A percentile compares a stretch with the other conserved stretches of the same genome.
Evolutionary conservation across 1,139 yeast species (phyloP).

Genomic region (Dujonia santamariae): DNA sequence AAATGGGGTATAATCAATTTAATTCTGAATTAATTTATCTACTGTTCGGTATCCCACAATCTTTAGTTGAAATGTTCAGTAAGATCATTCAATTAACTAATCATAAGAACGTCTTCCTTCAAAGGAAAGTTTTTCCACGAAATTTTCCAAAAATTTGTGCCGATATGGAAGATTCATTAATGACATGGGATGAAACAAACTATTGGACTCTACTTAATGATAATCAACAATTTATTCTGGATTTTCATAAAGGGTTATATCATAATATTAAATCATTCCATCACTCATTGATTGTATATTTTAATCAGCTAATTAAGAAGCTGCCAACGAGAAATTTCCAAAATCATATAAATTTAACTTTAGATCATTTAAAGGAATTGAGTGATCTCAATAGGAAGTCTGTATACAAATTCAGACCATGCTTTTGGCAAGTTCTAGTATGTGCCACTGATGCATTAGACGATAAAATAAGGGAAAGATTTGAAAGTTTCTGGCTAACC

Average conservation of each 20-base stretch:
- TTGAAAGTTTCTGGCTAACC: constrained; percentile 30
- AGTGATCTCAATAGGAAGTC: constrained; percentile 12
- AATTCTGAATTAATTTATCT: constrained; percentile 30
- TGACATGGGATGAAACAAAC: constrained; percentile 41
- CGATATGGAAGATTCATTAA: constrained; percentile 48
- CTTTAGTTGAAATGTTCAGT: constrained; percentile 43
- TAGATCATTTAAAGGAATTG: constrained; percentile 31
- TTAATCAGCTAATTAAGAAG: constrained; percentile 42
- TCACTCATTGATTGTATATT: constrained; percentile 42
- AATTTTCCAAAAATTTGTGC: constrained; percentile 56
- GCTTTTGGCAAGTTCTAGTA: constrained; percentile 49
- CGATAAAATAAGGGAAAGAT: constrained; percentile 20
- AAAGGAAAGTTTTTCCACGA: constrained; percentile 46
- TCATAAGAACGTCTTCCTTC: constrained; percentile 47
- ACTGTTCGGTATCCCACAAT: constrained; percentile 47
- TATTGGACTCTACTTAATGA: constrained; percentile 35
- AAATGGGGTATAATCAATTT: constrained; percentile 6
- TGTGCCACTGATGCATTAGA: constrained; percentile 44
- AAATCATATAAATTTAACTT: constrained; percentile 26
- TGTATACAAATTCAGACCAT: constrained; percentile 22
- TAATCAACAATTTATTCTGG: constrained; percentile 19
- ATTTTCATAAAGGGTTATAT: constrained; percentile 38
- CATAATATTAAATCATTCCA: constrained; percentile 41
- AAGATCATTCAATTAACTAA: constrained; percentile 47
- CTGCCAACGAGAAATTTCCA: constrained; percentile 30